A percentile compares a stretch with the other conserved stretches of the same genome.
These are phyloP conservation scores for Aspergillus nanangensis DNA, from an alignment of 495 filamentous ascomycete species.

Conservation along the genomic window DNA sequence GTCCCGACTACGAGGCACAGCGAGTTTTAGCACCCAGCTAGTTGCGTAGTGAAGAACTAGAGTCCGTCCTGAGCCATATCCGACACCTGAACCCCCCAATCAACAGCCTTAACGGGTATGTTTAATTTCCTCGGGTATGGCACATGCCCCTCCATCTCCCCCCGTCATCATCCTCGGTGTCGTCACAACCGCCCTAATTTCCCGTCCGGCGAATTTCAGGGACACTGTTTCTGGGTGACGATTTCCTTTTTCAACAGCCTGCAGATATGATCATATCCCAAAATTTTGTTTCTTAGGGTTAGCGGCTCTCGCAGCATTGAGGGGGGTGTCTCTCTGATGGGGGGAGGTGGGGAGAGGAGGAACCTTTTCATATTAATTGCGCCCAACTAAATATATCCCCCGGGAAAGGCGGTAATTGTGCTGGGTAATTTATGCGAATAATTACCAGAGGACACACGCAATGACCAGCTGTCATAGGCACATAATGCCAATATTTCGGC, in stretches of 20 bases:
- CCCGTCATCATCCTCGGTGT: neutral
- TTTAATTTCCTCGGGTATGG: neutral
- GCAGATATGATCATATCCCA: no score
- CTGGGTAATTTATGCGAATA: no score
- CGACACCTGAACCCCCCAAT: neutral
- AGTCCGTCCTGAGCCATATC: neutral
- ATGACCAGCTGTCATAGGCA: no score
- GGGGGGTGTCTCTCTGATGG: neutral
- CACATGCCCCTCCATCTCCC: neutral
- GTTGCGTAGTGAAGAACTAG: neutral
- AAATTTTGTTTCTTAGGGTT: neutral
- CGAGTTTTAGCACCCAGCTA: neutral
- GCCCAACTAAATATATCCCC: no score
- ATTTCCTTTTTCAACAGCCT: neutral
- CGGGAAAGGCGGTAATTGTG: neutral
- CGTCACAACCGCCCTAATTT: no score
- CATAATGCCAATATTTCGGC: no score
- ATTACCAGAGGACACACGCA: no score
- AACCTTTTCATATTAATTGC: no score
- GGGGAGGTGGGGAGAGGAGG: no score
- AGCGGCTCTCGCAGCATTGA: neutral
- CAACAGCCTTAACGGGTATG: neutral
- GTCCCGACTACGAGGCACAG: neutral
- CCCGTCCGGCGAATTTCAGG: neutral
- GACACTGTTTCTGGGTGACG: neutral